Conservation (phyloP, 208 protist genomes). For the Jaenimonas drosophilae region DNA sequence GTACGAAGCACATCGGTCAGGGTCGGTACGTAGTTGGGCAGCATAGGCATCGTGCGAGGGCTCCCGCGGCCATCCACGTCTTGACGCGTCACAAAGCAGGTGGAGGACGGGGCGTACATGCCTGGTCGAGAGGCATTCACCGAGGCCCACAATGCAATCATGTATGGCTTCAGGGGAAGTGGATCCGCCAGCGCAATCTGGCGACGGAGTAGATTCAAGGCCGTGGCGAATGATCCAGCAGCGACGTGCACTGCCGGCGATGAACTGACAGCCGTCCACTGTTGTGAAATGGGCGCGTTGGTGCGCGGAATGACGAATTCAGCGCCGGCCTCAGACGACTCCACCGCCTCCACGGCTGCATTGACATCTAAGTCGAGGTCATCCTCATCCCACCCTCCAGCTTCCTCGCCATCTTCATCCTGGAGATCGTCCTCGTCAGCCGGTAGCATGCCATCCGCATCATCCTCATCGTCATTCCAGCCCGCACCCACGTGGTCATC, state of each 20-base stretch:
- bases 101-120: conserved; percentile 18
- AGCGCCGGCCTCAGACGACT: background rate
- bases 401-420: conserved; percentile 5
- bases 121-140: conserved; percentile 50
- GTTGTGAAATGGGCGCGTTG: conserved; percentile 33
- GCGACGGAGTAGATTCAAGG: conserved; percentile 81
- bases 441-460: conserved; percentile 3
- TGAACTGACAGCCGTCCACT: conserved; percentile 82
- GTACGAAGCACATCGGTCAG: conserved; percentile 51
- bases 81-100: background rate
- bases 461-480: conserved; percentile 49
- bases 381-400: conserved; percentile 50
- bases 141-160: conserved; percentile 77
- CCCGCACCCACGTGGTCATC: conserved; percentile 20
- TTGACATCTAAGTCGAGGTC: conserved; percentile 68
- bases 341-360: conserved; percentile 5
- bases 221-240: conserved; percentile 91
- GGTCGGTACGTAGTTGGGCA: conserved; percentile 51
- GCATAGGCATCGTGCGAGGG: conserved; percentile 7
- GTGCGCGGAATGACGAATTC: conserved; percentile 37
- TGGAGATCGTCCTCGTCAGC: conserved; percentile 12
- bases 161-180: conserved; percentile 77
- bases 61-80: too few relatives aligned
- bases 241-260: conserved; percentile 91
- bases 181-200: conserved; percentile 91